A percentile compares a stretch with the other conserved stretches of the same genome.
These are phyloP conservation scores for Lentinula boryana DNA, from an alignment of 768 basidiomycete species.

Conservation along the genomic window DNA sequence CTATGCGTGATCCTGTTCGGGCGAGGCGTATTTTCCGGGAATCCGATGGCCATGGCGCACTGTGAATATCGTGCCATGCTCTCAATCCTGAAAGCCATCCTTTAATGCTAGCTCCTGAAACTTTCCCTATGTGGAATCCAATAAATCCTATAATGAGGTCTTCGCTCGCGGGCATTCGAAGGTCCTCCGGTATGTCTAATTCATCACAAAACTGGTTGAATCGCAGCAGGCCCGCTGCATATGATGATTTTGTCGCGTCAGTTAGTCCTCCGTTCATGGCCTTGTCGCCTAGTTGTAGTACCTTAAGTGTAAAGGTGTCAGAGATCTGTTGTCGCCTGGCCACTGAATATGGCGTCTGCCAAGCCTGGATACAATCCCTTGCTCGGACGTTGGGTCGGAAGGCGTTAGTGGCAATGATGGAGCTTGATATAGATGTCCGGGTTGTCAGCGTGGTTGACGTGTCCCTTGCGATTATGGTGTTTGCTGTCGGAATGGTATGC, in stretches of 20 bases:
- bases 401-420: too few relatives aligned
- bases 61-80: slow-evolving; percentile 28
- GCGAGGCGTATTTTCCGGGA: slow-evolving; percentile 10
- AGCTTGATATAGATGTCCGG: too few relatives aligned
- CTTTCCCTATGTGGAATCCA: slow-evolving; percentile 10
- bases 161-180: slow-evolving; percentile 22
- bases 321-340: too few relatives aligned
- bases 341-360: too few relatives aligned
- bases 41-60: slow-evolving; percentile 30
- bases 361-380: too few relatives aligned
- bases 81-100: slow-evolving; percentile 28
- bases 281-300: not conserved
- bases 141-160: slow-evolving; percentile 22
- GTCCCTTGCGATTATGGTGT: too few relatives aligned
- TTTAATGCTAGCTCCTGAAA: slow-evolving; percentile 16
- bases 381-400: too few relatives aligned
- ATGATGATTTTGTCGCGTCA: slow-evolving; percentile 3
- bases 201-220: slow-evolving; percentile 29
- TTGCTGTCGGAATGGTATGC: too few relatives aligned
- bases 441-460: too few relatives aligned
- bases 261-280: too few relatives aligned
- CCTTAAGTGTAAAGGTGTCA: too few relatives aligned
- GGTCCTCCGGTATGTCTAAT: slow-evolving; percentile 16
- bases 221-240: slow-evolving; percentile 24
- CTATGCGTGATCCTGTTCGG: slow-evolving; percentile 16